Percentiles rank a stretch among this genome's conserved stretches.
phyloP scores from a whole-genome alignment of 73 alveolate genomes.

The Urostyla sp. region DNA sequence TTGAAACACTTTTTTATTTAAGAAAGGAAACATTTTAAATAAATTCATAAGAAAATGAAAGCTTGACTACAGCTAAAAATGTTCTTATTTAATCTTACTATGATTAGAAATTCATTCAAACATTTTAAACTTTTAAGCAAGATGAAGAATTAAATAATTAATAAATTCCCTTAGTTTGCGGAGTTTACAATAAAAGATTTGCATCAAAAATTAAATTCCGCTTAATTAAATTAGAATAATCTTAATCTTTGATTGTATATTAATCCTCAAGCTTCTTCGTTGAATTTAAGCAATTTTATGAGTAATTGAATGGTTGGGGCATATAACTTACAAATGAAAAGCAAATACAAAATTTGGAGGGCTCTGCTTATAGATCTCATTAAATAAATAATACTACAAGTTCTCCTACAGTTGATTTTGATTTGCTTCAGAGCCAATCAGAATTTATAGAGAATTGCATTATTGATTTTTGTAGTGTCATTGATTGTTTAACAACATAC shows the following conservation, averaged over 20 bases:
- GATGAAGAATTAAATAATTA: slow-evolving; percentile 37
- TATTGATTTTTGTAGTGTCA: too few species aligned
- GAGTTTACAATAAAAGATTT: slow-evolving; percentile 11
- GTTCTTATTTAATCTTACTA: too few species aligned
- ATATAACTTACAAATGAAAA: too few species aligned
- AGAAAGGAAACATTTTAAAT: slow-evolving; percentile 20
- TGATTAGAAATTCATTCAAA: slow-evolving; percentile 53
- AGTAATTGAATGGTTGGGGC: slow-evolving; percentile 63
- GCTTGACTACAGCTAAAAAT: too few species aligned
- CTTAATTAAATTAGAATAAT: slow-evolving; percentile 4
- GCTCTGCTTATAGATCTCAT: too few species aligned
- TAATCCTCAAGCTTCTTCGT: slow-evolving; percentile 35
- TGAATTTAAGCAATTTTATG: slow-evolving; percentile 10
- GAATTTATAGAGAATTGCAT: too few species aligned
- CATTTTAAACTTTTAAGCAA: not conserved
- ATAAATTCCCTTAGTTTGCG: too few species aligned
- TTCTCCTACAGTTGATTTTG: too few species aligned
- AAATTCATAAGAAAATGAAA: not conserved
- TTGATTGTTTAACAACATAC: too few species aligned
- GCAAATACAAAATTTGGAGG: too few species aligned
- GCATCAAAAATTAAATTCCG: slow-evolving; percentile 49
- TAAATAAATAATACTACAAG: too few species aligned
- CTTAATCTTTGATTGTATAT: slow-evolving; percentile 2
- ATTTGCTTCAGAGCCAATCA: too few species aligned
- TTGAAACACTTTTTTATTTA: slow-evolving; percentile 45